Evolutionary conservation across 371 early-diverging fungal genomes (phyloP).

Genomic region (Mucor ambiguus): DNA sequence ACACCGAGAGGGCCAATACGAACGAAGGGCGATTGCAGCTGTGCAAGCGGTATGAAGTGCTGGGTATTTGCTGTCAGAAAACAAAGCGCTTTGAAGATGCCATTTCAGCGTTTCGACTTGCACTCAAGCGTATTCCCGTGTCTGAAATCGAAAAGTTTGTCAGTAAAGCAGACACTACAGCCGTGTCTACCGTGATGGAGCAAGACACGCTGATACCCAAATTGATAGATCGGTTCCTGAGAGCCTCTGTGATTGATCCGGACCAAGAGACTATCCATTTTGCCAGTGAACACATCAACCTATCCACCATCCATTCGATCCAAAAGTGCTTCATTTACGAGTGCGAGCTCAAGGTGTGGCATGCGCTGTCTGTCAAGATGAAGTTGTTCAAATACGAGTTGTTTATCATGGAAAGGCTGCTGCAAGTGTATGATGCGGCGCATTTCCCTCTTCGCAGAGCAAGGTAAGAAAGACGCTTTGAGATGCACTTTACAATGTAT

Average conservation of each 20-base stretch:
- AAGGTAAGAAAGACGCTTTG: constrained; percentile 18
- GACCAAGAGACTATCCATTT: constrained; percentile 21
- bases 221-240: constrained; percentile 45
- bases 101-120: constrained; percentile 30
- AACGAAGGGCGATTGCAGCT: constrained; percentile 37
- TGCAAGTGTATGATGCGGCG: constrained; percentile 26
- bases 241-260: constrained; percentile 31
- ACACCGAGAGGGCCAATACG: constrained; percentile 19
- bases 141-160: constrained; percentile 35
- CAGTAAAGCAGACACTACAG: constrained; percentile 16
- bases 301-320: constrained; percentile 8
- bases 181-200: constrained; percentile 30
- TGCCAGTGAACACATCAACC: constrained; percentile 31
- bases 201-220: constrained; percentile 36
- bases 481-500: not conserved
- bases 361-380: constrained; percentile 25
- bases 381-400: constrained; percentile 29
- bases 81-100: constrained; percentile 34
- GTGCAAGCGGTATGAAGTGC: constrained; percentile 44
- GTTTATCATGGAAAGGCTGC: constrained; percentile 25
- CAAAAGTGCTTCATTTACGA: constrained; percentile 38
- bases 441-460: constrained; percentile 46
- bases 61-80: constrained; percentile 43
- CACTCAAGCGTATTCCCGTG: constrained; percentile 34
- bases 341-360: constrained; percentile 41